These are phyloP conservation scores for Eucalyptus tenuipes DNA, from an alignment of 345 rosid genomes.

Conservation along the genomic window DNA sequence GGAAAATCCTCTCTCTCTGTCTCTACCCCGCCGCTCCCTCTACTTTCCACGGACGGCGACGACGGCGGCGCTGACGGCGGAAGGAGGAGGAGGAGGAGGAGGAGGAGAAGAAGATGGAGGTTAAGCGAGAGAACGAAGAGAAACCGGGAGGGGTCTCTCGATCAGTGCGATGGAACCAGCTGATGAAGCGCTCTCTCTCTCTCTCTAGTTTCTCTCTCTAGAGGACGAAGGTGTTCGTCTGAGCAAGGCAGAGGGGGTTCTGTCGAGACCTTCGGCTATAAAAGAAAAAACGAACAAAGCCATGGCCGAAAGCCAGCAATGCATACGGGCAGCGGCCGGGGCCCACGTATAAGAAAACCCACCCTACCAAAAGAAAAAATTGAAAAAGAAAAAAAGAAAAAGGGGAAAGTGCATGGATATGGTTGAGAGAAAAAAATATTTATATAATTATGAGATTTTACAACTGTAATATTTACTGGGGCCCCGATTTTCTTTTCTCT, in stretches of 20 bases:
- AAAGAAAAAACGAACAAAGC: constrained; percentile 14
- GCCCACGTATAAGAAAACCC: constrained; percentile 9
- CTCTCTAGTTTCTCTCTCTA: not conserved
- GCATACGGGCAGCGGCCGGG: constrained; percentile 26
- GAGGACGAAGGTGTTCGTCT: not conserved
- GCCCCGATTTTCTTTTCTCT: not conserved
- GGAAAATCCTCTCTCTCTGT: not conserved
- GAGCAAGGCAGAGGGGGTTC: not conserved
- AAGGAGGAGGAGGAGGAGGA: not conserved
- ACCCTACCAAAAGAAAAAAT: not conserved
- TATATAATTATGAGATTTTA: not conserved
- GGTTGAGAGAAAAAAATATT: not conserved
- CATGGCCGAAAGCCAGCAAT: constrained; percentile 29
- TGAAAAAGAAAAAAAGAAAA: not conserved
- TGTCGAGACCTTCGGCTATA: not conserved
- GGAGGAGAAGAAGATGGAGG: not conserved
- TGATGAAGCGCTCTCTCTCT: not conserved
- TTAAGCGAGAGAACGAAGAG: not conserved
- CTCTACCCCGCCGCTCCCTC: not conserved
- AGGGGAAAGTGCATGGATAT: not conserved
- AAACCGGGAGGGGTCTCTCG: not conserved
- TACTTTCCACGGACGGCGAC: not conserved
- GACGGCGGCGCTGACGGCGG: not conserved
- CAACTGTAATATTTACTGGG: not conserved
- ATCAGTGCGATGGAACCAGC: constrained; percentile 14